These are phyloP conservation scores for Gonium pectorale DNA, from an alignment of 139 green algal genomes.

Conservation along the genomic window DNA sequence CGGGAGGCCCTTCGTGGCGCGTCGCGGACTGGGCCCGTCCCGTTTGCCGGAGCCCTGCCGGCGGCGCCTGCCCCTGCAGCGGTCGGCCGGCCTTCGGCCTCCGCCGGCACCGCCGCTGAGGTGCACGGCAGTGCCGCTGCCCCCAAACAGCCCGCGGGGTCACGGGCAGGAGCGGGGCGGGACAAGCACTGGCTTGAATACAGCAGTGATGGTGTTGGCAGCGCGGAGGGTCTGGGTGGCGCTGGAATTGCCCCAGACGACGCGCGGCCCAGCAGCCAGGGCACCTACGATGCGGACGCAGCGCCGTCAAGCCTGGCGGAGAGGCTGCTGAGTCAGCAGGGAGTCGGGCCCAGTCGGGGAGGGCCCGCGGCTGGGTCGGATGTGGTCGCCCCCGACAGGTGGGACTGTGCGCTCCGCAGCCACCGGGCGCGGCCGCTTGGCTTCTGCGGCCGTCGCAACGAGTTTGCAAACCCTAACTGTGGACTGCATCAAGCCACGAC, in stretches of 20 bases:
- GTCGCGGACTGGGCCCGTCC: background rate
- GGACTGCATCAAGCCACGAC: too few relatives aligned
- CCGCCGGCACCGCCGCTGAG: too few relatives aligned
- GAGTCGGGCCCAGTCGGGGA: background rate
- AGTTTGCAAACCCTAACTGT: too few relatives aligned
- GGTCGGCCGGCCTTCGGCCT: too few relatives aligned
- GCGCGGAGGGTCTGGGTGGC: constrained; percentile 25
- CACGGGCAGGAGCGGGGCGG: too few relatives aligned
- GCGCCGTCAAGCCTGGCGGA: background rate
- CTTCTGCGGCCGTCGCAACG: too few relatives aligned
- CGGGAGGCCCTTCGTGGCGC: background rate
- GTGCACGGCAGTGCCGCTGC: too few relatives aligned
- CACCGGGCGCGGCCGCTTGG: too few relatives aligned
- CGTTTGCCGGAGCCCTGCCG: too few relatives aligned
- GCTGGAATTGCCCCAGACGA: constrained; percentile 51
- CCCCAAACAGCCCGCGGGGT: too few relatives aligned
- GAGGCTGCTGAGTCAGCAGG: constrained; percentile 17
- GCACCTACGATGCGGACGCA: background rate
- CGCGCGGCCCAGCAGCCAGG: constrained; percentile 34
- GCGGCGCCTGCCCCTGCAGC: too few relatives aligned
- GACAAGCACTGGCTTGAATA: background rate
- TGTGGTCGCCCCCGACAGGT: constrained; percentile 10
- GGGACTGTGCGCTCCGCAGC: background rate
- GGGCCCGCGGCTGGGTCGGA: background rate
- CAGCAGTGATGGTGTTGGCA: background rate